These are phyloP conservation scores for Tagetes patula DNA, from an alignment of 129 eudicot genomes.

Conservation along the genomic window DNA sequence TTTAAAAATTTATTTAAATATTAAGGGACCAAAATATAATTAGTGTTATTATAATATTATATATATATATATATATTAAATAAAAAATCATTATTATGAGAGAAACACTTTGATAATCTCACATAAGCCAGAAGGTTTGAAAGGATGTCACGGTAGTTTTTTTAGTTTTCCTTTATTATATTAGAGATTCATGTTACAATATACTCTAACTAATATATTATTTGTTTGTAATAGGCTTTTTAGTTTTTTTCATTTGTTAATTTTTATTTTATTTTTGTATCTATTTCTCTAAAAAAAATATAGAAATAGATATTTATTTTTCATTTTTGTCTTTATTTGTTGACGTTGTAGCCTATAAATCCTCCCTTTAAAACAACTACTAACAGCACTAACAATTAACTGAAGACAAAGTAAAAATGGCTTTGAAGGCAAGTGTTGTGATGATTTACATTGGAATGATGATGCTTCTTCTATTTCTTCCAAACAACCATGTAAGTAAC, in stretches of 20 bases:
- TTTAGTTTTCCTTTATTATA: too few species aligned
- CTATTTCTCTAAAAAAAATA: background rate
- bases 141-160: too few species aligned
- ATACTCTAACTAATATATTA: too few species aligned
- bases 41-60: too few species aligned
- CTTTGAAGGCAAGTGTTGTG: constrained; percentile 13
- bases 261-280: background rate
- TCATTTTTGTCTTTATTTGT: constrained; percentile 3
- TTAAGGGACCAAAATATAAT: background rate
- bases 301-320: background rate
- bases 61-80: too few species aligned
- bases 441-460: constrained; percentile 22
- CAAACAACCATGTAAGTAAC: constrained; percentile 38
- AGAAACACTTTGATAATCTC: too few species aligned
- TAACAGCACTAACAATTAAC: background rate
- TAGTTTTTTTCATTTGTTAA: background rate
- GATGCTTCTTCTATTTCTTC: constrained; percentile 29
- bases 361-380: constrained; percentile 4
- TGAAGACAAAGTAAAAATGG: constrained; percentile 7
- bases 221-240: too few species aligned
- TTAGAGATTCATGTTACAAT: too few species aligned
- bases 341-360: constrained; percentile 10
- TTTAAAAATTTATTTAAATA: too few species aligned
- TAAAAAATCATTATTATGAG: too few species aligned
- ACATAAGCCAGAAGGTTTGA: too few species aligned